phyloP scores from a whole-genome alignment of 2,329 filamentous ascomycete genomes.

The Hyphodiscus sp. region DNA sequence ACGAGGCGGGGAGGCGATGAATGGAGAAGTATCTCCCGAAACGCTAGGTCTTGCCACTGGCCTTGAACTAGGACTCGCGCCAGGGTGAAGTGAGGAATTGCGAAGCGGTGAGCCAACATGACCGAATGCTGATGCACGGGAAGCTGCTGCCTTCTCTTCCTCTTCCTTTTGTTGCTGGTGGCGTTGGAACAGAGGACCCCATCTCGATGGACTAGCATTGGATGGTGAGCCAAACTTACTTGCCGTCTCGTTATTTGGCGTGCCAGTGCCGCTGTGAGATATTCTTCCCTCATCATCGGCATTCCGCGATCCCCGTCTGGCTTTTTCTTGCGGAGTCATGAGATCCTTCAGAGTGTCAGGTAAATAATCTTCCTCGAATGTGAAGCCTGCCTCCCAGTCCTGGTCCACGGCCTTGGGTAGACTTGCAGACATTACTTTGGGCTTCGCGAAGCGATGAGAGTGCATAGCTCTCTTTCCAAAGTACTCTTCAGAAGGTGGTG shows the following conservation, averaged over 20 bases:
- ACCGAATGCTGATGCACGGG: slow-evolving; percentile 50
- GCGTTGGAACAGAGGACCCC: slow-evolving; percentile 54
- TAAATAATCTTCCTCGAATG: slow-evolving; percentile 84
- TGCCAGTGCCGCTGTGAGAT: slow-evolving; percentile 36
- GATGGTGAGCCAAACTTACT: slow-evolving; percentile 57
- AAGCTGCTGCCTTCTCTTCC: slow-evolving; percentile 33
- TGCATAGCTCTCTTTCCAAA: slow-evolving; percentile 67
- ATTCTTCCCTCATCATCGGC: slow-evolving; percentile 45
- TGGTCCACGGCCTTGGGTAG: slow-evolving; percentile 53
- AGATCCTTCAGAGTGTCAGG: slow-evolving; percentile 65
- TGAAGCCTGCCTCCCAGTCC: slow-evolving; percentile 63
- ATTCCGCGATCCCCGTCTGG: slow-evolving; percentile 53
- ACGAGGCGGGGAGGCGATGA: slow-evolving; percentile 28
- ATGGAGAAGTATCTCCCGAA: slow-evolving; percentile 27
- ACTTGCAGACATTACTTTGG: slow-evolving; percentile 64
- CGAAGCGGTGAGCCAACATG: slow-evolving; percentile 61
- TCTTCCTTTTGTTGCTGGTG: slow-evolving; percentile 50
- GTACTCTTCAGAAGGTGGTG: slow-evolving; percentile 49
- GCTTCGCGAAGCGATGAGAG: slow-evolving; percentile 59
- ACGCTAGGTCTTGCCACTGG: slow-evolving; percentile 34
- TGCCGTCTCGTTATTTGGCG: slow-evolving; percentile 36
- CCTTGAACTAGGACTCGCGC: slow-evolving; percentile 36
- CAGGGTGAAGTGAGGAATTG: slow-evolving; percentile 54
- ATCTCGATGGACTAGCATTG: slow-evolving; percentile 52
- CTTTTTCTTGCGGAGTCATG: slow-evolving; percentile 61